Percentiles rank a stretch among this genome's conserved stretches.
phyloP scores from a whole-genome alignment of 306 rosid genomes.

The Fragaria nilgerrensis region DNA sequence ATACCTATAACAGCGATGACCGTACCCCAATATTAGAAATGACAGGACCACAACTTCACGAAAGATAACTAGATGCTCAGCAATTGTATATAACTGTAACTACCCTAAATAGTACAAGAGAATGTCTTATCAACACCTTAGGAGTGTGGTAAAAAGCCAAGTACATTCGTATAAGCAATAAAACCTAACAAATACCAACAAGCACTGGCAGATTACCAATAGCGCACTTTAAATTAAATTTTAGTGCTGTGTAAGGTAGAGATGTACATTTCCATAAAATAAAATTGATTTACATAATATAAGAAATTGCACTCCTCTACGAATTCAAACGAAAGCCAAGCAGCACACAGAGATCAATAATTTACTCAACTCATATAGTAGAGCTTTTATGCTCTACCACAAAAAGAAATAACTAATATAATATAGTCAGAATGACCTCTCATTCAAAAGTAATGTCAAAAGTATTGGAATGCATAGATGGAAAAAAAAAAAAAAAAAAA shows the following conservation, averaged over 20 bases:
- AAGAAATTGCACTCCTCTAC: conserved; percentile 3
- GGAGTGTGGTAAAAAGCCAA: background rate
- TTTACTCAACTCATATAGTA: background rate
- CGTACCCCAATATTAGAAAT: conserved; percentile 26
- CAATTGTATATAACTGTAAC: background rate
- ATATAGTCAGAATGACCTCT: background rate
- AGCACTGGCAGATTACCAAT: background rate
- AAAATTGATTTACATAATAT: conserved; percentile 12
- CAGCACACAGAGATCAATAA: background rate
- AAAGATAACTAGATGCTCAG: conserved; percentile 17
- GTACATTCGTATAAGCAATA: background rate
- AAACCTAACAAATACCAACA: background rate
- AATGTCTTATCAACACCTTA: background rate
- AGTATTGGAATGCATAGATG: background rate
- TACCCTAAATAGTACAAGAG: background rate
- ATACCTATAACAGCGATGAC: conserved; percentile 50
- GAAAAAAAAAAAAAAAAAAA: background rate
- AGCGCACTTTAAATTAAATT: background rate
- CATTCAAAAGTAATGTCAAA: background rate
- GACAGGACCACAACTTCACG: background rate
- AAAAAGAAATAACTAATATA: background rate
- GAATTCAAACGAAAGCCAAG: background rate
- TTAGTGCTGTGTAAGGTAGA: background rate
- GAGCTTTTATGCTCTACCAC: background rate
- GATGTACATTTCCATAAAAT: background rate